Percentiles rank a stretch among this genome's conserved stretches.
Conservation (phyloP, 768 basidiomycete genomes). For the Tylopilus plumbeoviolaceoides region DNA sequence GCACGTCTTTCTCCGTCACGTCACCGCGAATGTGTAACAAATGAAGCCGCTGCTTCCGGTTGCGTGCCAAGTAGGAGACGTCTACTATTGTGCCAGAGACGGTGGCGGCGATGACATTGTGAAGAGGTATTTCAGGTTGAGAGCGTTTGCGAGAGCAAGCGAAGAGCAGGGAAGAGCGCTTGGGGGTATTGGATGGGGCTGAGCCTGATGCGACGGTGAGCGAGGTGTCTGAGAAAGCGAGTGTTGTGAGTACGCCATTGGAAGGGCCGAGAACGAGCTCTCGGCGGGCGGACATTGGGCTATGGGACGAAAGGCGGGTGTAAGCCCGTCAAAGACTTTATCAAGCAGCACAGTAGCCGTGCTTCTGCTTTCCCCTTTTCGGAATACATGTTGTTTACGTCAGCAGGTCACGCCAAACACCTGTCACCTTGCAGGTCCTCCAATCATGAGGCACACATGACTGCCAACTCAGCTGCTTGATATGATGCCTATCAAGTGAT, state of each 20-base stretch:
- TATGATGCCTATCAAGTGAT: no score
- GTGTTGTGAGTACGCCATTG: conserved; percentile 12
- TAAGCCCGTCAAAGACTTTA: conserved; percentile 1
- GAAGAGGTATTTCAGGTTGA: conserved; percentile 34
- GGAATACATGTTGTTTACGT: neutral
- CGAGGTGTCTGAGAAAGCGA: conserved; percentile 26
- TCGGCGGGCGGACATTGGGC: conserved; percentile 13
- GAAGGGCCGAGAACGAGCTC: conserved; percentile 18
- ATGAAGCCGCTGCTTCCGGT: conserved; percentile 39
- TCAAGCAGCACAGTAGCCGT: neutral
- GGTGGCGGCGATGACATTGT: conserved; percentile 54
- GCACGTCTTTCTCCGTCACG: conserved; percentile 33
- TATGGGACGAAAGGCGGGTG: neutral
- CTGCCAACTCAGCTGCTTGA: no score
- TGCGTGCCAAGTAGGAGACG: conserved; percentile 49
- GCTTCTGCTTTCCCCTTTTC: neutral
- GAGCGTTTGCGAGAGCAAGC: neutral
- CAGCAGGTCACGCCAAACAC: neutral
- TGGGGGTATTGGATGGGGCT: neutral
- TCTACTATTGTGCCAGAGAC: conserved; percentile 37
- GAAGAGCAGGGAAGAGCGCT: conserved; percentile 11
- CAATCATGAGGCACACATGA: no score
- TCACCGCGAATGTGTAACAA: conserved; percentile 40
- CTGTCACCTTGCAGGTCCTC: no score
- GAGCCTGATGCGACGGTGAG: conserved; percentile 27